phyloP scores from a whole-genome alignment of 805 yeast genomes.

The Candida methanosorbosa region DNA sequence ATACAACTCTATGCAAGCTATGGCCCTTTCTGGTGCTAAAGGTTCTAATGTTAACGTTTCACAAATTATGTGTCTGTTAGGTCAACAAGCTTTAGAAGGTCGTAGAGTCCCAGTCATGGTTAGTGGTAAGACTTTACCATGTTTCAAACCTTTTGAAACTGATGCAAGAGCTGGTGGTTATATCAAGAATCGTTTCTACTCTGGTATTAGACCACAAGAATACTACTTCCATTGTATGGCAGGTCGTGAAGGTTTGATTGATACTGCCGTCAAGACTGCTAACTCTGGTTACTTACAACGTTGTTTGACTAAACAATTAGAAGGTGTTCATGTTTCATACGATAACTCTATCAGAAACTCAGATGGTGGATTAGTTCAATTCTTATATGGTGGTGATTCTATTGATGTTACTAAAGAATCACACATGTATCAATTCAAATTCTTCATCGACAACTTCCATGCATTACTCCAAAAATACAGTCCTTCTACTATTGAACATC shows the following conservation, averaged over 20 bases:
- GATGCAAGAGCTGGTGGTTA: conserved; percentile 99
- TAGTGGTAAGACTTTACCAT: conserved; percentile 93
- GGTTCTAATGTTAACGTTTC: conserved; percentile 98
- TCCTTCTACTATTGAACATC: conserved; percentile 66
- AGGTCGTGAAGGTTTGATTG: conserved; percentile 99
- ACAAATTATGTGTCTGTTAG: conserved; percentile 97
- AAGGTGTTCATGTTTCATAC: conserved; percentile 90
- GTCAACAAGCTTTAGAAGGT: conserved; percentile 99
- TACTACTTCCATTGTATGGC: conserved; percentile 99
- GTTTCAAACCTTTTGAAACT: conserved; percentile 94
- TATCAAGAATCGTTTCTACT: conserved; percentile 92
- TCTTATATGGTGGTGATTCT: conserved; percentile 96
- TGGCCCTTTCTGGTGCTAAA: conserved; percentile 99
- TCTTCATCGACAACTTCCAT: conserved; percentile 87
- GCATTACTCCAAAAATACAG: conserved; percentile 80
- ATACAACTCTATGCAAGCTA: conserved; percentile 93
- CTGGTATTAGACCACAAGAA: conserved; percentile 97
- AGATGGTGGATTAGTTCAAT: conserved; percentile 90
- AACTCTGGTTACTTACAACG: conserved; percentile 98
- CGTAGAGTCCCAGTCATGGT: conserved; percentile 99
- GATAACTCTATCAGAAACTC: conserved; percentile 94
- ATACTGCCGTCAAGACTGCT: conserved; percentile 98
- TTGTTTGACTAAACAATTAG: conserved; percentile 95
- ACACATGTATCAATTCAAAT: conserved; percentile 85
- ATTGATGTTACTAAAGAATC: conserved; percentile 92